Evolutionary conservation across 805 yeast genomes (phyloP), one percentile per base, ranked within the genome.

Genomic region (Starmerella stellata): DNA sequence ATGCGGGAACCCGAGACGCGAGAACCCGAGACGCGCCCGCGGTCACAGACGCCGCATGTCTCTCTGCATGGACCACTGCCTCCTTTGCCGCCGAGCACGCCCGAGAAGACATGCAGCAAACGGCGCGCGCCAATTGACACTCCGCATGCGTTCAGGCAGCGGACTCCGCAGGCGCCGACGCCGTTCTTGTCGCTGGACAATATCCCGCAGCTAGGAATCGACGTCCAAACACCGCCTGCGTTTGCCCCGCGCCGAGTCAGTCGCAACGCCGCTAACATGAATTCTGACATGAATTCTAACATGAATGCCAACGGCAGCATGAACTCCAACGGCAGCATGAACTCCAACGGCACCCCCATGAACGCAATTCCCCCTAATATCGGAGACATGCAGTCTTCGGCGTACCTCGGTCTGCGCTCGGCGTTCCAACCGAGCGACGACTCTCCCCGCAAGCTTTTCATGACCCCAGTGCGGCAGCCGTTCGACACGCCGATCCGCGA

Each of bases 401-500:
- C n/a, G n/a, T n/a, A n/a, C n/a, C n/a, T n/a, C n/a, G 25, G 25
- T 7, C 25, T 23, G 25, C 25, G 25, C 11, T 7, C 25, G 11
- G 9, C 25, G 25, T 23, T 23, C 11, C 25, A 23, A 11, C 25
- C 25, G 11, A 23, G 25, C 29, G 48, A 44, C 13, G 11, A 29
- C 4, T 37, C 44, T 2, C 46, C 49, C 3, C 23, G 35, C 5
- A 32, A 29, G 17, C 36, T 48, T 21, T 29, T 29, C 32, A 34
- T 48, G 21, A 51, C 54, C 5, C 54, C 54, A 1, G 30, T 51
- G 5, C 38, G 54, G 17, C 40, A 46, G 15, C 51, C 52, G 14
- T 51, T 51, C 18, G 54, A 51, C 36, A 49, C 52, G 25, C 54
- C 54, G 8, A 51, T 51, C 28, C 39, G 51, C 15, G 54, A 51